A percentile compares a stretch with the other conserved stretches of the same genome.
These are phyloP conservation scores for Daldinia eschscholtzii DNA, from an alignment of 2,329 filamentous ascomycete genomes.

Conservation along the genomic window DNA sequence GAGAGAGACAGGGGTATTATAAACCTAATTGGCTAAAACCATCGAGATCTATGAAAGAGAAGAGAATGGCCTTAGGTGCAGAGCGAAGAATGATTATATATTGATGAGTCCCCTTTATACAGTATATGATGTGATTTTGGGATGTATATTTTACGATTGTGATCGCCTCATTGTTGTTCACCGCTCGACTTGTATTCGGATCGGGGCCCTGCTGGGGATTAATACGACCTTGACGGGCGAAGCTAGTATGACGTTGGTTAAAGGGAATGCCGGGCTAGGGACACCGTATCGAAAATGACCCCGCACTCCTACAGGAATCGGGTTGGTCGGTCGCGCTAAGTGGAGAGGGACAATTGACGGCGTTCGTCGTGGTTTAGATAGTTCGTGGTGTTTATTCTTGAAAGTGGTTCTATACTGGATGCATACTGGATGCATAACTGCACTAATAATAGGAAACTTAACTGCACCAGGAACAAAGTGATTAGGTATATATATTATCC, in stretches of 20 bases:
- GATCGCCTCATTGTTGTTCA: constrained; percentile 1
- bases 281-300: constrained; percentile 22
- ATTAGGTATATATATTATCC: constrained; percentile 4
- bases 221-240: constrained; percentile 17
- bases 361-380: constrained; percentile 10
- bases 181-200: background rate
- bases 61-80: background rate
- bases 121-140: background rate
- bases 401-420: constrained; percentile 7
- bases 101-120: background rate
- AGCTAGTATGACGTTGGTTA: constrained; percentile 31
- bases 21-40: background rate
- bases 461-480: constrained; percentile 16
- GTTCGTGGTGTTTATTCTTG: constrained; percentile 16
- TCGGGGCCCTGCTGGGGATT: constrained; percentile 1
- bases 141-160: background rate
- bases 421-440: background rate
- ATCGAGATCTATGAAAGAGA: background rate
- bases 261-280: constrained; percentile 11
- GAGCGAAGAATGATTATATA: constrained; percentile 4
- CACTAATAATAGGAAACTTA: background rate
- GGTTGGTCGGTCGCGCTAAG: background rate
- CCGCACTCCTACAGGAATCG: constrained; percentile 19
- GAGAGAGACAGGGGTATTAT: background rate
- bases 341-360: constrained; percentile 16